Base-by-base conservation (phyloP, 176 grass and related monocot species). In the Canna indica region DNA sequence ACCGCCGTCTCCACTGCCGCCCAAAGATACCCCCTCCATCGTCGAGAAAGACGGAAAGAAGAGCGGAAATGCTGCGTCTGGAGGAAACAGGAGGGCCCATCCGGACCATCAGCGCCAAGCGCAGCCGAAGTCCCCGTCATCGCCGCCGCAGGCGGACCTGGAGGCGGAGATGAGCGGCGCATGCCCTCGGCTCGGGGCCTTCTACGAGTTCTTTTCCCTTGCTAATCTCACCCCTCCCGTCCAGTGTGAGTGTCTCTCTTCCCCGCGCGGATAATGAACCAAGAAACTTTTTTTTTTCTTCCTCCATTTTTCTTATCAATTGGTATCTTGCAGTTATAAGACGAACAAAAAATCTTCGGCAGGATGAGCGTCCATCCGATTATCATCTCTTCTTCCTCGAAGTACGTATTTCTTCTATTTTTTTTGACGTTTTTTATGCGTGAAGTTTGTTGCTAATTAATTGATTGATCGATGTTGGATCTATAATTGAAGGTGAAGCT, bases 121-220 rank as follows among this genome's bases (percentile, higher is more conserved):
- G 78, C 3, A 29, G 63, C 15, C 42, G 36, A 35, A 27, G 41
- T 25, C 69, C n/a, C 38, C 24, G 29, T 45, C 62, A 29, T 64
- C 69, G 44, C 50, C 52, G 42, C 22, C 71, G 71, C 16, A 24
- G 54, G 24, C 75, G 3, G 94, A 93, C 67, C 60, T 87, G 47
- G 94, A 93, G 78, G 84, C 68, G 9, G 94, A 99, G 86, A 93
- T 93, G 84, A 90, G 81, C 80, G 94, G 86, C 75, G 86, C 84
- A 31, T 99, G 86, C 67, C 94, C 94, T 7, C 86, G 90, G 24
- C 86, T 99, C 28, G 94, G 82, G 33, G 89, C 94, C 41, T 99
- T 99, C 78, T 99, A 93, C 52, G 94, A 99, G 82, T 99, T 99
- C 90, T 99, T 99, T 82, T 99, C 94, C 39, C 90, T 99, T 25